phyloP scores from a whole-genome alignment of 2,329 filamentous ascomycete species.

The Grosmannia serpens region DNA sequence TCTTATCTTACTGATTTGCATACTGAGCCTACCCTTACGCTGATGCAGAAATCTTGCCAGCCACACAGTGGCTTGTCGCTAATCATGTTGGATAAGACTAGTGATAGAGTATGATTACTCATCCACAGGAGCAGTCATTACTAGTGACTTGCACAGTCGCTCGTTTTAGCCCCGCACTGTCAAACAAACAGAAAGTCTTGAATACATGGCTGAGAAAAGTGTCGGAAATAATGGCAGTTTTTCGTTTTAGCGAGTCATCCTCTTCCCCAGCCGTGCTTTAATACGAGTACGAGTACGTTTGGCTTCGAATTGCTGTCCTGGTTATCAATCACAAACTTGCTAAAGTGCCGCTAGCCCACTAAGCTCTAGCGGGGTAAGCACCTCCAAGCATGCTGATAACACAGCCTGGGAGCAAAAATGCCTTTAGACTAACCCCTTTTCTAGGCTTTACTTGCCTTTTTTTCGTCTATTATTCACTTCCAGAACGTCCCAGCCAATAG shows the following conservation, averaged over 20 bases:
- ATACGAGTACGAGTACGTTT: background rate
- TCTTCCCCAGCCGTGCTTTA: background rate
- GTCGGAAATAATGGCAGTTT: too few species aligned
- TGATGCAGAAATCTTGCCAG: background rate
- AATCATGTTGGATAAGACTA: background rate
- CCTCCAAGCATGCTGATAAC: background rate
- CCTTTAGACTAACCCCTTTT: background rate
- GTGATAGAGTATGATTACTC: background rate
- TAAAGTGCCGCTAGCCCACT: constrained; percentile 8
- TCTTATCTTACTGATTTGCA: background rate
- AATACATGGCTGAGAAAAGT: too few species aligned
- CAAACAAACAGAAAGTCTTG: too few species aligned
- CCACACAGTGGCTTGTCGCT: background rate
- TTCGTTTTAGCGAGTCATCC: too few species aligned
- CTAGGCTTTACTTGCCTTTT: background rate
- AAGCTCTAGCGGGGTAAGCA: constrained; percentile 5
- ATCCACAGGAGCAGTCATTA: background rate
- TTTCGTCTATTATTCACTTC: background rate
- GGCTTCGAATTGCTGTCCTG: background rate
- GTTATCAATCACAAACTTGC: background rate
- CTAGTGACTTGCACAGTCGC: too few species aligned
- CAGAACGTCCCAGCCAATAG: constrained; percentile 8
- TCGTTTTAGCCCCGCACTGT: too few species aligned
- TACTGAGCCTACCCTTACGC: background rate
- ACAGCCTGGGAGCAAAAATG: background rate